Evolutionary conservation across 2,329 filamentous ascomycete genomes (phyloP), one percentile per base, ranked within the genome.

Genomic region (Pseudogymnoascus sp.): DNA sequence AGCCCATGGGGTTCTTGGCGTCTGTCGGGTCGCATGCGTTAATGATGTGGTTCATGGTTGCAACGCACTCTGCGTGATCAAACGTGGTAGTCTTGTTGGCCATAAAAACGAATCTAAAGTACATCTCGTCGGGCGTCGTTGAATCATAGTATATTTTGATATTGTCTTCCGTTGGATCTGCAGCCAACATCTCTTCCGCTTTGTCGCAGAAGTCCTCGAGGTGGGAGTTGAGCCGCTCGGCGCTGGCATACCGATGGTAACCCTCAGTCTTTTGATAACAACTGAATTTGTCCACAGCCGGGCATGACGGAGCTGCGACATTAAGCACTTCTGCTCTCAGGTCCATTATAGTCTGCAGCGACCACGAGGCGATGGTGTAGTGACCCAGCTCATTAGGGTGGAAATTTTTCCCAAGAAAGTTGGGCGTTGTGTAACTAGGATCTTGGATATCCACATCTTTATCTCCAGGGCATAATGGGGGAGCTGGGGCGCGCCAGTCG

Each of bases 351-450:
- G 25, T 31, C 4, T 60, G 10, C 8, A 70, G 55, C 8, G 70
- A 69, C 60, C 66, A 72, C 2, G 72, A 65, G 1, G 72, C 71
- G 3, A 73, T 72, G 42, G 64, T 65, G 12, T 67, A 35, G 64
- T 72, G 68, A 39, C 68, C 69, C 5, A 31, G 48, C 33, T 65
- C 62, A 64, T 73, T 75, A 10, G 73, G 72, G 62, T 75, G 73
- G 64, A 75, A 75, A 58, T 67, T 67, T 25, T 64, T 65, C 9
- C 67, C 69, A 60, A 73, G 62, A 12, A 40, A 62, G 66, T 74
- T 71, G 4, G 72, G 74, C 13, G n/a, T 39, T 18, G 18, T 18
- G 18, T 18, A 18, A 18, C 18, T 18, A 10, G 36, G 36, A 39
- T 39, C 36, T 18, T 18, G 18, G 18, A 18, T 18, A 39, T 10